Conservation (phyloP, 192 early-diverging fungal species). For the Mortierella antarctica region DNA sequence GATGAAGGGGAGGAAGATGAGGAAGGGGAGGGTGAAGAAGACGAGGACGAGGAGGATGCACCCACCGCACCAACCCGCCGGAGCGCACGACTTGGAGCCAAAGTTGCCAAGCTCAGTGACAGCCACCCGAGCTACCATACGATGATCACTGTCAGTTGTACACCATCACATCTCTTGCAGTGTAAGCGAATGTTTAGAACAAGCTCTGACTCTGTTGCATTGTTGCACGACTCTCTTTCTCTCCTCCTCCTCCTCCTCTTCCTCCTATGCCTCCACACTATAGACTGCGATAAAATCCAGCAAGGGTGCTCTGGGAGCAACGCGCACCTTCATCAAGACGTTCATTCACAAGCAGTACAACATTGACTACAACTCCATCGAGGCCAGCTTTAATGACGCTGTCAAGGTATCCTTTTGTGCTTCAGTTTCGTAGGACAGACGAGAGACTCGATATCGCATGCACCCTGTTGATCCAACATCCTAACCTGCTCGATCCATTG, state of each 20-base stretch:
- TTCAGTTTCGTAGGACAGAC: too few species aligned
- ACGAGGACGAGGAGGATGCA: neutral
- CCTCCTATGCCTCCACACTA: neutral
- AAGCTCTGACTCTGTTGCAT: too few species aligned
- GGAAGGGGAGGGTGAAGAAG: conserved; percentile 9
- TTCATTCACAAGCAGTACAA: conserved; percentile 6
- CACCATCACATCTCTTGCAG: too few species aligned
- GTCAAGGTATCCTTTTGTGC: conserved; percentile 2
- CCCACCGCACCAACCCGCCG: too few species aligned
- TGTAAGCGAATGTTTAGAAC: too few species aligned
- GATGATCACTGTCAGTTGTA: too few species aligned
- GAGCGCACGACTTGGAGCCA: too few species aligned
- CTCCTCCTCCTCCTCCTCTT: neutral
- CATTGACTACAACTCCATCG: neutral
- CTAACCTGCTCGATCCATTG: too few species aligned
- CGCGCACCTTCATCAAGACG: neutral
- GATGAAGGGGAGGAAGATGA: conserved; percentile 25
- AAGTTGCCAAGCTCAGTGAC: too few species aligned
- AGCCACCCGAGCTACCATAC: too few species aligned
- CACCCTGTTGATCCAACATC: neutral
- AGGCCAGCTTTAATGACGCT: conserved; percentile 3
- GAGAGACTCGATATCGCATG: conserved; percentile 1
- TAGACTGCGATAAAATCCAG: neutral
- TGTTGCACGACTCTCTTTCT: neutral
- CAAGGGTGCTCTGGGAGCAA: neutral